Evolutionary conservation across 768 basidiomycete genomes (phyloP).

Genomic region (Cystobasidiopsis lactophilus): DNA sequence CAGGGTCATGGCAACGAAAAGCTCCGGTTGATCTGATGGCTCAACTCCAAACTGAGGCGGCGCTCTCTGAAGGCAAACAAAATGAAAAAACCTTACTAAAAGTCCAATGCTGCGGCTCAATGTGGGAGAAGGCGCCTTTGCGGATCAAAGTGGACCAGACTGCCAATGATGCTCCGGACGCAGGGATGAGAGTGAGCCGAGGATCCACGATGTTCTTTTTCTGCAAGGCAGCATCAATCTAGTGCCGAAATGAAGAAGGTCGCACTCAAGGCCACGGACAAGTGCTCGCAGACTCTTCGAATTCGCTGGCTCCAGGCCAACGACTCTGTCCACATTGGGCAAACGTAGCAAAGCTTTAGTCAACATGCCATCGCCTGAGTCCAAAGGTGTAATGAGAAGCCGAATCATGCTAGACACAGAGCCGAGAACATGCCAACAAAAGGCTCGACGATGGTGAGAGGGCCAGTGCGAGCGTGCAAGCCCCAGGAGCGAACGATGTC

Average conservation of each 20-base stretch:
- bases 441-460: neutral
- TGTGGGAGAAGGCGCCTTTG: neutral
- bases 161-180: neutral
- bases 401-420: no score
- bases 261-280: neutral
- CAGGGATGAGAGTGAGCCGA: neutral
- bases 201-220: neutral
- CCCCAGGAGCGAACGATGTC: neutral
- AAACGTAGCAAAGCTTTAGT: constrained; percentile 4
- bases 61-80: no score
- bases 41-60: no score
- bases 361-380: constrained; percentile 1
- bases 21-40: neutral
- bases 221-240: no score
- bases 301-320: neutral
- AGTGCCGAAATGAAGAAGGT: neutral
- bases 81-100: no score
- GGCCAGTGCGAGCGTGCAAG: neutral
- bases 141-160: neutral
- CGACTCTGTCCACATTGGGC: constrained; percentile 4
- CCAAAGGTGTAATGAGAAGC: neutral
- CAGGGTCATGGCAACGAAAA: neutral
- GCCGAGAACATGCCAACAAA: neutral
- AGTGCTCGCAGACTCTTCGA: neutral
- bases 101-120: no score